Percentiles rank a stretch among this genome's conserved stretches.
phyloP scores from a whole-genome alignment of 495 filamentous ascomycete species.

The Lasiosphaeriaceae sp. region DNA sequence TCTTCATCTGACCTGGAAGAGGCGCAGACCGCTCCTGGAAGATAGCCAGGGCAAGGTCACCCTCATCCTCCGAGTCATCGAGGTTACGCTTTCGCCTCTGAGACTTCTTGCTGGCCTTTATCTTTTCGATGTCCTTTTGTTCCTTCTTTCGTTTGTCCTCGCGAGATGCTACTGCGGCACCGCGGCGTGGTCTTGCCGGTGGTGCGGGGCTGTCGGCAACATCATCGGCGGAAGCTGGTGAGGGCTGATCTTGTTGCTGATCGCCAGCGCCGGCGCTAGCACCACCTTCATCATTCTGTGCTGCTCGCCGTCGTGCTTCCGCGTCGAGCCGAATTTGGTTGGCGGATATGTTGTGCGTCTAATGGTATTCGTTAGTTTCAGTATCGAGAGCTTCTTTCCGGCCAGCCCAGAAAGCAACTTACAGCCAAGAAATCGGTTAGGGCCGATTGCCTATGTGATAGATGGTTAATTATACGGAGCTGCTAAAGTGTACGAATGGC shows the following conservation, averaged over 20 bases:
- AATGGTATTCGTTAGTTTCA: background rate
- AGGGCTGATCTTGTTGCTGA: background rate
- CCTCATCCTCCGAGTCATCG: constrained; percentile 45
- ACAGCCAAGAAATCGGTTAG: constrained; percentile 79
- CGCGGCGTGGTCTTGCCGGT: constrained; percentile 23
- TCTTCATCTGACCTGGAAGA: constrained; percentile 78
- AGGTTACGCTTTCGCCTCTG: constrained; percentile 61
- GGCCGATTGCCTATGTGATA: constrained; percentile 55
- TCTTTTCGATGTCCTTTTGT: constrained; percentile 63
- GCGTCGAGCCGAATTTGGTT: constrained; percentile 66
- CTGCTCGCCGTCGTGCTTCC: constrained; percentile 46
- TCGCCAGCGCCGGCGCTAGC: constrained; percentile 6
- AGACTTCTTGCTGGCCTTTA: constrained; percentile 73
- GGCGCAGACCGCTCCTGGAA: constrained; percentile 61
- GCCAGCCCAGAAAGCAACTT: constrained; percentile 22
- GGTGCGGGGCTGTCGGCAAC: constrained; percentile 6
- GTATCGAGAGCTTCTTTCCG: background rate
- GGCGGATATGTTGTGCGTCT: constrained; percentile 90
- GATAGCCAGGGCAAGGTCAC: constrained; percentile 50
- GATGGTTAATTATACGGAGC: background rate
- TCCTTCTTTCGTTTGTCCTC: constrained; percentile 57
- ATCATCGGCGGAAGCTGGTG: constrained; percentile 8
- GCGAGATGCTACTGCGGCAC: constrained; percentile 13
- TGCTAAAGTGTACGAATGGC: background rate
- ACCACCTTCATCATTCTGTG: constrained; percentile 23